phyloP scores from a whole-genome alignment of 2,329 filamentous ascomycete species.

The Talaromyces amestolkiae region DNA sequence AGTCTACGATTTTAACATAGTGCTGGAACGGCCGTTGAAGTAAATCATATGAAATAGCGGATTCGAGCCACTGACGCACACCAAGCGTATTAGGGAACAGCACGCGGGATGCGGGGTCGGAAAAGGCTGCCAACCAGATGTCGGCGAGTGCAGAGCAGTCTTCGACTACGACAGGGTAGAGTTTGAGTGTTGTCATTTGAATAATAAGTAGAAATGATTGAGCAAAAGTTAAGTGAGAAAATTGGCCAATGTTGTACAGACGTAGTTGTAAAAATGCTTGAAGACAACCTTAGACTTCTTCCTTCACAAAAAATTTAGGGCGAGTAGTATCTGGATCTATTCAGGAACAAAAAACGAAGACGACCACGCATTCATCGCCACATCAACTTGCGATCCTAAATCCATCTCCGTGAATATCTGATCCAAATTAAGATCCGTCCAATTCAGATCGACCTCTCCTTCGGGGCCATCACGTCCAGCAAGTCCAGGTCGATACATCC shows the following conservation, averaged over 20 bases:
- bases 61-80: conserved; percentile 7
- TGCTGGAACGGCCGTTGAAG: neutral
- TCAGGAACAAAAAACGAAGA: neutral
- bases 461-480: neutral
- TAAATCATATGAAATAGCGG: neutral
- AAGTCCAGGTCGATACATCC: conserved; percentile 1
- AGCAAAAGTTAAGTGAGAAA: neutral
- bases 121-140: conserved; percentile 7
- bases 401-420: conserved; percentile 8
- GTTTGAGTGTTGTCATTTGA: neutral
- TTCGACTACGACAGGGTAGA: neutral
- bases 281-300: too few relatives aligned
- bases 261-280: too few relatives aligned
- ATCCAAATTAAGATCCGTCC: conserved; percentile 2
- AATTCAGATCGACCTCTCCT: neutral
- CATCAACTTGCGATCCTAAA: neutral
- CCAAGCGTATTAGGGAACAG: conserved; percentile 7
- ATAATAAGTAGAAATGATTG: neutral
- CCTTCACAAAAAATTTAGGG: neutral
- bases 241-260: neutral
- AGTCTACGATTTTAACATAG: neutral
- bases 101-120: neutral
- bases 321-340: neutral
- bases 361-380: conserved; percentile 5
- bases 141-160: neutral